Evolutionary conservation across 192 early-diverging fungal species (phyloP).

Genomic region (Ambispora gerdemannii): DNA sequence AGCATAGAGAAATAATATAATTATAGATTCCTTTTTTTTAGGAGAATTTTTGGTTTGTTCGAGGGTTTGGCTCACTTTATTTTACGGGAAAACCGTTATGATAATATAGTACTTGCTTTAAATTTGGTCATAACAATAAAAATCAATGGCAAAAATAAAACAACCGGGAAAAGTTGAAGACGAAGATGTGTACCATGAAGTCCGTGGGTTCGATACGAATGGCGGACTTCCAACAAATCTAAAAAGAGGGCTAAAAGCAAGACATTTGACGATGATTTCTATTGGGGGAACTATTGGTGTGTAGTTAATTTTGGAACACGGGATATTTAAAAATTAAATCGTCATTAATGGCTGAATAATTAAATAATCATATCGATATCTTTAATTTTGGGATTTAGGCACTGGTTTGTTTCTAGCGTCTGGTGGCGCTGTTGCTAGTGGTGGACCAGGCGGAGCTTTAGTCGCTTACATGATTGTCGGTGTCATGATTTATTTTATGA

Average conservation of each 20-base stretch:
- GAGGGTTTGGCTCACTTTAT: too few species aligned
- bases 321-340: neutral
- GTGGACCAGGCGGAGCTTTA: slow-evolving; percentile 78
- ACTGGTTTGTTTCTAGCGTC: slow-evolving; percentile 85
- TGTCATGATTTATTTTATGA: slow-evolving; percentile 69
- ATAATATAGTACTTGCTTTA: too few species aligned
- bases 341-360: neutral
- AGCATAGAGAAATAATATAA: too few species aligned
- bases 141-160: neutral
- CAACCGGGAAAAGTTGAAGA: neutral
- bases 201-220: neutral
- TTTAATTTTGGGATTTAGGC: slow-evolving; percentile 21
- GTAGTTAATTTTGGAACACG: neutral
- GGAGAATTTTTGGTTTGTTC: too few species aligned
- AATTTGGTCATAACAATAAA: too few species aligned
- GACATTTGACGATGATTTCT: slow-evolving; percentile 72
- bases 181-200: neutral
- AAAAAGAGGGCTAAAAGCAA: slow-evolving; percentile 64
- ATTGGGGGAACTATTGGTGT: slow-evolving; percentile 71
- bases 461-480: slow-evolving; percentile 71
- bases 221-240: neutral
- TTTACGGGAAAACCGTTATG: too few species aligned
- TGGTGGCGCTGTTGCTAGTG: slow-evolving; percentile 67
- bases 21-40: too few species aligned
- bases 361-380: neutral